Evolutionary conservation across 495 filamentous ascomycete species (phyloP), one percentile per base, ranked within the genome.

Genomic region (Neurospora sp.): DNA sequence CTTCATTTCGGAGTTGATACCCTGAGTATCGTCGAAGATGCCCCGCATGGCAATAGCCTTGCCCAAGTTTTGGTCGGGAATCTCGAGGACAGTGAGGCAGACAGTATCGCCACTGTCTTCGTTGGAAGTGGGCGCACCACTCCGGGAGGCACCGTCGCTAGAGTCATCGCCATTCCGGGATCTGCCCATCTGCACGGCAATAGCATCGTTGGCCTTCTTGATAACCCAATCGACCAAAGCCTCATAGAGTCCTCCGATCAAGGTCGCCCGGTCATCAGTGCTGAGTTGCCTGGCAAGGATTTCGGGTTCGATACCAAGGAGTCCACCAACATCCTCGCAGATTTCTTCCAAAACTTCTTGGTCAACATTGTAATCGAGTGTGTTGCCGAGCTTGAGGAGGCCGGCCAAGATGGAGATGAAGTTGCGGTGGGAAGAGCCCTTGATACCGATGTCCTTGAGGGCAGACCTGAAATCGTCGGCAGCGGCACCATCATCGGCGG

Each of bases 1-100:
- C 79, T 93, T 96, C 95, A 99, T 98, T 81, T 99, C 96, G 1
- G 90, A 88, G 75, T 98, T 97, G 81, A 99, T 97, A 69, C 96
- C 96, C n/a, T 91, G 82, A 39, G 81, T 87, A 75, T 98, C 96
- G 76, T 99, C 94, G 78, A 99, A 98, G 40, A 98, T 89, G 4
- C 92, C 92, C 69, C 93, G 90, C 83, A 98, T 89, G 6, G 92
- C 89, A 12, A 94, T 82, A 3, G 96, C 96, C 79, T 94, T 97
- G 68, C 93, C 92, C 12, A 98, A 84, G 20, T 87, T 88, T 48
- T 91, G 89, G 74, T 90, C 87, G 3, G 96, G 94, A 12, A 98
- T 86, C 78, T 99, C 96, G 31, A 99, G 81, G 9, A 99, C 84
- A 3, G 93, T 96, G 69, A 99, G 90, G 79, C 89, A 93, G 69